These are phyloP conservation scores for Borovskyia barvae DNA, from an alignment of 208 protist species.

Conservation along the genomic window DNA sequence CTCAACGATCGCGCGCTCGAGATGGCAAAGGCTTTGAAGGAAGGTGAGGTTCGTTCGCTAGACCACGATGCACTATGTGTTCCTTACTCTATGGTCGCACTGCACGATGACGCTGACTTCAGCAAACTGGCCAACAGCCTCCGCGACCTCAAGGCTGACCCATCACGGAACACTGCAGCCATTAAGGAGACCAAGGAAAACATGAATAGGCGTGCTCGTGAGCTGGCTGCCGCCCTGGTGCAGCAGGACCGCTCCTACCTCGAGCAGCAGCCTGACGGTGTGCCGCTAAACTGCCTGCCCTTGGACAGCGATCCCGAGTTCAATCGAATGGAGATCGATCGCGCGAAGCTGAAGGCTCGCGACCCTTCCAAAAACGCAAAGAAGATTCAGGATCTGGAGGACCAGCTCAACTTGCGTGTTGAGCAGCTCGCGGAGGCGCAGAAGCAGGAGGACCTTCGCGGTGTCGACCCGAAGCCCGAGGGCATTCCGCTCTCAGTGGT, in stretches of 20 bases:
- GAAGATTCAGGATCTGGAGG: constrained; percentile 64
- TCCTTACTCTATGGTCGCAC: constrained; percentile 51
- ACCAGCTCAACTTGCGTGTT: constrained; percentile 60
- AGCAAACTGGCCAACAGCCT: constrained; percentile 37
- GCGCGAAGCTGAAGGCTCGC: constrained; percentile 55
- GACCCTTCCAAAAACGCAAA: constrained; percentile 51
- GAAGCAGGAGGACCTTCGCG: constrained; percentile 66
- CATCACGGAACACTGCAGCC: constrained; percentile 36
- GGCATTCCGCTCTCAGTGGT: constrained; percentile 57
- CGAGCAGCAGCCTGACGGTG: constrained; percentile 44
- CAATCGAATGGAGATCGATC: constrained; percentile 65
- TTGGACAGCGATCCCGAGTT: constrained; percentile 64
- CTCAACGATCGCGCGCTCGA: constrained; percentile 71
- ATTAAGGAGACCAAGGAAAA: constrained; percentile 33
- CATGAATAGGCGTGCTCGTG: constrained; percentile 60
- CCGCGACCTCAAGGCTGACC: constrained; percentile 59
- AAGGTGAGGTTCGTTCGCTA: constrained; percentile 46
- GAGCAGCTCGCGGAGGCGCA: constrained; percentile 60
- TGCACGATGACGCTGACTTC: constrained; percentile 64
- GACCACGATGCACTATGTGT: constrained; percentile 47
- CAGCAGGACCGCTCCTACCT: constrained; percentile 64
- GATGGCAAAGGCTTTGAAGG: constrained; percentile 68
- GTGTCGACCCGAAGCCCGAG: constrained; percentile 50
- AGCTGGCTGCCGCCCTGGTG: constrained; percentile 44
- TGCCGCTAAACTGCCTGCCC: constrained; percentile 53